phyloP scores from a whole-genome alignment of 345 rosid genomes.

The Durio zibethinus region DNA sequence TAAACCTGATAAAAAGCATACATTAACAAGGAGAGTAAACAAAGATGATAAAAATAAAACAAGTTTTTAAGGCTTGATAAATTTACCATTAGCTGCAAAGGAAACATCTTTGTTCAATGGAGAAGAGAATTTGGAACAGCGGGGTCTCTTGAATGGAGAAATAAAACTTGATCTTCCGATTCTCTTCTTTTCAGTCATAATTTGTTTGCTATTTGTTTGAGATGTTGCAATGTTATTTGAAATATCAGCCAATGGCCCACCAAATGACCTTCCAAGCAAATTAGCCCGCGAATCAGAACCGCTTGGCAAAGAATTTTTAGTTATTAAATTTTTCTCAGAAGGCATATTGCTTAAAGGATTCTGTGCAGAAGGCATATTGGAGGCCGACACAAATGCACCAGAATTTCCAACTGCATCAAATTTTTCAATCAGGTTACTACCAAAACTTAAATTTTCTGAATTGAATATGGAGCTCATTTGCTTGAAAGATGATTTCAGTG shows the following conservation, averaged over 20 bases:
- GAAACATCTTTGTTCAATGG: conserved; percentile 51
- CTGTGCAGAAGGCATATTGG: conserved; percentile 24
- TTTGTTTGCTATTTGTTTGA: conserved; percentile 32
- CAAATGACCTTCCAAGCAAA: conserved; percentile 38
- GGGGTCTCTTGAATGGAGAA: conserved; percentile 84
- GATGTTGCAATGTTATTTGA: conserved; percentile 42
- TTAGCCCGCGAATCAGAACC: conserved; percentile 26
- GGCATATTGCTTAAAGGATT: conserved; percentile 24
- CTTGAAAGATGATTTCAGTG: conserved; percentile 49
- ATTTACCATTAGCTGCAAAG: conserved; percentile 48
- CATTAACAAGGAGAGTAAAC: conserved; percentile 15
- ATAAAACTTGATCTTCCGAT: conserved; percentile 37
- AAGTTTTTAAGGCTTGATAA: conserved; percentile 16
- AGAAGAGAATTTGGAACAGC: conserved; percentile 54
- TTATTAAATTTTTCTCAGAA: conserved; percentile 13
- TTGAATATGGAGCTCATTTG: conserved; percentile 29
- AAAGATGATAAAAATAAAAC: conserved; percentile 15
- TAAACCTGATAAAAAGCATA: conserved; percentile 45
- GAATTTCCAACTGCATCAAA: conserved; percentile 62
- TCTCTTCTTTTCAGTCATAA: conserved; percentile 48
- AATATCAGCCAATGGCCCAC: conserved; percentile 54
- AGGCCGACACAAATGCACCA: conserved; percentile 16
- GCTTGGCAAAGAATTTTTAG: conserved; percentile 27
- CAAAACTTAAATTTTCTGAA: conserved; percentile 30
- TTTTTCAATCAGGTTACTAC: conserved; percentile 63